Evolutionary conservation across 176 grass and related monocot genomes (phyloP).

Genomic region (Echinochloa phyllopogon): DNA sequence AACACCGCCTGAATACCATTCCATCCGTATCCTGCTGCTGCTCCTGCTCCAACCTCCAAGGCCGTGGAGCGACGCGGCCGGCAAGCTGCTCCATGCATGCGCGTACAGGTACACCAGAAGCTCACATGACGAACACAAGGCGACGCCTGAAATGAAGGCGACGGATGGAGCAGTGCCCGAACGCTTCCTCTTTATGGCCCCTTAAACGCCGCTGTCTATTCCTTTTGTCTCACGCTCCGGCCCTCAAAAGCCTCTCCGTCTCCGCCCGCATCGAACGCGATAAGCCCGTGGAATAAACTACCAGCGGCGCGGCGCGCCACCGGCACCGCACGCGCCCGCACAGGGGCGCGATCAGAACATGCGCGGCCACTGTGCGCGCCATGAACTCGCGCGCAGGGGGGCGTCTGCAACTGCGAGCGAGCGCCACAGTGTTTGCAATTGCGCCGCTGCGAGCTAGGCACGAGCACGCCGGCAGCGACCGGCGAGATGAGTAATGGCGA

Average conservation of each 20-base stretch:
- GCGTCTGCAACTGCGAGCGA: not conserved
- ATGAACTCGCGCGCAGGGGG: not conserved
- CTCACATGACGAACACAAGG: constrained; percentile 41
- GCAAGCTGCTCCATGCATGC: not conserved
- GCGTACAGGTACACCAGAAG: not conserved
- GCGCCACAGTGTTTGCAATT: not conserved
- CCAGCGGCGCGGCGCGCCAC: not conserved
- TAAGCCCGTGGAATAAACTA: constrained; percentile 41
- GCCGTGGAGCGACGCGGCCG: not conserved
- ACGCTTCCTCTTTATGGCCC: constrained; percentile 4
- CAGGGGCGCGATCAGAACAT: constrained; percentile 28
- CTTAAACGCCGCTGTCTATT: constrained; percentile 32
- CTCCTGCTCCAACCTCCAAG: too few relatives aligned
- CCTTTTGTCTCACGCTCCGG: constrained; percentile 40
- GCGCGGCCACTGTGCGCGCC: constrained; percentile 28
- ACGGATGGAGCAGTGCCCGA: constrained; percentile 1
- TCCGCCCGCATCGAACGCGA: constrained; percentile 38
- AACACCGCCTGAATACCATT: too few relatives aligned
- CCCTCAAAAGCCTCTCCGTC: constrained; percentile 30
- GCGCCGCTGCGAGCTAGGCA: constrained; percentile 1
- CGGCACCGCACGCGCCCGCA: constrained; percentile 7
- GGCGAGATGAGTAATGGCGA: not conserved
- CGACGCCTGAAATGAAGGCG: constrained; percentile 29
- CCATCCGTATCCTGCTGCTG: not conserved
- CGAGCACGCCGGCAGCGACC: not conserved